Conservation (phyloP, 176 grass and related monocot species). For the Aegilops longissima region DNA sequence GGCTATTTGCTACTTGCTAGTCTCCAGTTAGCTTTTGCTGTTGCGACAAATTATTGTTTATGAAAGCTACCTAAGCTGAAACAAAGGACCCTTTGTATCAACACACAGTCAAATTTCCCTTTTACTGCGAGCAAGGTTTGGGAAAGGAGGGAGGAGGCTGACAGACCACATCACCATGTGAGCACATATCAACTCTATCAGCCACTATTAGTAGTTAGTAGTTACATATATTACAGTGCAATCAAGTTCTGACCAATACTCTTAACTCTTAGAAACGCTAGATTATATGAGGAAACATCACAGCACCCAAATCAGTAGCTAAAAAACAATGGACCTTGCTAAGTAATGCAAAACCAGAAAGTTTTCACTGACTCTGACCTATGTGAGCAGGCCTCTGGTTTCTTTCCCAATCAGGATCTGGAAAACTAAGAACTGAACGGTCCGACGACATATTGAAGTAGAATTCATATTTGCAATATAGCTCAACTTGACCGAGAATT, state of each 20-base stretch:
- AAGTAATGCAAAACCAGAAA: neutral
- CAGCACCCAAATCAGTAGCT: neutral
- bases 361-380: neutral
- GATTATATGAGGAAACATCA: neutral
- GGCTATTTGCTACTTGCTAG: constrained; percentile 23
- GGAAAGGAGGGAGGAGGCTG: neutral
- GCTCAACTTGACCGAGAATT: neutral
- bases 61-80: neutral
- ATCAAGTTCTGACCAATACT: neutral
- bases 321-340: neutral
- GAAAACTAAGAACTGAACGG: neutral
- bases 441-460: constrained; percentile 6
- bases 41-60: constrained; percentile 12
- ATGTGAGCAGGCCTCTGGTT: constrained; percentile 1
- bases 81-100: neutral
- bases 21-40: constrained; percentile 2
- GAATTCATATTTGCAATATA: neutral
- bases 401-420: constrained; percentile 1
- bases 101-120: neutral
- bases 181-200: neutral
- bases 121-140: neutral
- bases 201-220: neutral
- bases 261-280: neutral
- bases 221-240: neutral
- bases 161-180: constrained; percentile 9